Conservation (phyloP, 108 stramenopile genomes). For the Cyclotella atomus region DNA sequence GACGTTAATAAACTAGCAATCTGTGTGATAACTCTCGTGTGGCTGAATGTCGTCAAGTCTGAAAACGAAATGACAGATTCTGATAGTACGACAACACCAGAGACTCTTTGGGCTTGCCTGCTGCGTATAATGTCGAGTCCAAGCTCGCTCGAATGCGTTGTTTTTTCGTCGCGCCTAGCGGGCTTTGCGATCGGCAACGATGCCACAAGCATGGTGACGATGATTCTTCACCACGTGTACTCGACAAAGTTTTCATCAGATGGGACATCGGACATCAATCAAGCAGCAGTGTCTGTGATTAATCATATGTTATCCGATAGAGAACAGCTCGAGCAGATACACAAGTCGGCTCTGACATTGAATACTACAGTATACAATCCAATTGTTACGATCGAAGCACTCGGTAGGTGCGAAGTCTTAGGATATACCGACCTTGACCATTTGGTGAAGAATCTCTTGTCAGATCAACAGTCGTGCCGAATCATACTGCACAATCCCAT, state of each 20-base stretch:
- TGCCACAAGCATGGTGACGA: background rate
- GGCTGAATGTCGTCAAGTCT: slow-evolving; percentile 1
- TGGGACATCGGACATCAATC: background rate
- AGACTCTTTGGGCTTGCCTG: background rate
- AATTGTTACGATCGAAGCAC: slow-evolving; percentile 6
- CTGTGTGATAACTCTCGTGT: slow-evolving; percentile 14
- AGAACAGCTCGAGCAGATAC: background rate
- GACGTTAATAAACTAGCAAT: slow-evolving; percentile 16
- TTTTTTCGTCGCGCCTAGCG: slow-evolving; percentile 19
- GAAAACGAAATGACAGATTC: background rate
- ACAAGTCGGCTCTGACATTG: background rate
- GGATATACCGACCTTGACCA: background rate
- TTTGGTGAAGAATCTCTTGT: slow-evolving; percentile 21
- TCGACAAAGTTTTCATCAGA: background rate
- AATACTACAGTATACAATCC: slow-evolving; percentile 3
- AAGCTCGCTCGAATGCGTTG: slow-evolving; percentile 7
- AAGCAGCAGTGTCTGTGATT: background rate
- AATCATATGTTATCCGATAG: background rate
- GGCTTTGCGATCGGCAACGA: slow-evolving; percentile 12
- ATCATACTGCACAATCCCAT: slow-evolving; percentile 5
- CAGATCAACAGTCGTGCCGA: slow-evolving; percentile 13
- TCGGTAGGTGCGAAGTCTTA: background rate
- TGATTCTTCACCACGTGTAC: slow-evolving; percentile 1
- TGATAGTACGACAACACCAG: background rate
- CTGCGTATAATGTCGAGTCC: no score